phyloP scores from a whole-genome alignment of 208 protist species.

The Strigomonas oncopelti region DNA sequence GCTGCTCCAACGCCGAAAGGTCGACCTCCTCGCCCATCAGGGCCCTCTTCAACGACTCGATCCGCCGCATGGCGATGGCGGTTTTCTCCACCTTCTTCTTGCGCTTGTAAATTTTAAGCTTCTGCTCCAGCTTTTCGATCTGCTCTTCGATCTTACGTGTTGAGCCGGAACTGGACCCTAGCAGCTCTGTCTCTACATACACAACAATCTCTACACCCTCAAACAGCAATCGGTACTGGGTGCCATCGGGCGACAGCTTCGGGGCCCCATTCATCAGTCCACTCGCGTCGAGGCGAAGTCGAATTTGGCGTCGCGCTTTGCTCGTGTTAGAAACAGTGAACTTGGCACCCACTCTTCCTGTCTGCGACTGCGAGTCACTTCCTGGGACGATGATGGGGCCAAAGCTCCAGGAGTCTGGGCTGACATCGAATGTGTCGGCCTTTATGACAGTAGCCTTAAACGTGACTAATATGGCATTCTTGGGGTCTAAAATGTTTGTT shows the following conservation, averaged over 20 bases:
- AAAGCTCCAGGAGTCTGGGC: conserved; percentile 79
- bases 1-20: conserved; percentile 26
- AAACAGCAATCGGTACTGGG: conserved; percentile 39
- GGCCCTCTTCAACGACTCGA: conserved; percentile 53
- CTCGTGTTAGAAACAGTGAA: conserved; percentile 80
- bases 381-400: conserved; percentile 45
- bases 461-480: conserved; percentile 60
- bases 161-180: conserved; percentile 49
- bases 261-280: conserved; percentile 14
- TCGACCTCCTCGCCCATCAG: conserved; percentile 72
- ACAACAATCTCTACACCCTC: conserved; percentile 66
- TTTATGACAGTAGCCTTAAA: conserved; percentile 82
- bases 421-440: conserved; percentile 85
- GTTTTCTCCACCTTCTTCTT: conserved; percentile 87
- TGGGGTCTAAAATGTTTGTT: conserved; percentile 66
- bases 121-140: conserved; percentile 88
- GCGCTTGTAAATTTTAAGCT: conserved; percentile 80
- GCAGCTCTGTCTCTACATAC: conserved; percentile 70
- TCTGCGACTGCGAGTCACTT: conserved; percentile 14
- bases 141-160: conserved; percentile 80
- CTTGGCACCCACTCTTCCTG: conserved; percentile 47
- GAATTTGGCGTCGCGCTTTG: conserved; percentile 49
- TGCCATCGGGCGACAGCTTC: conserved; percentile 13
- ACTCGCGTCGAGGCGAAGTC: conserved; percentile 46
- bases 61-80: conserved; percentile 49